Conservation (phyloP, 306 rosid species). For the Sicyos edulis region DNA sequence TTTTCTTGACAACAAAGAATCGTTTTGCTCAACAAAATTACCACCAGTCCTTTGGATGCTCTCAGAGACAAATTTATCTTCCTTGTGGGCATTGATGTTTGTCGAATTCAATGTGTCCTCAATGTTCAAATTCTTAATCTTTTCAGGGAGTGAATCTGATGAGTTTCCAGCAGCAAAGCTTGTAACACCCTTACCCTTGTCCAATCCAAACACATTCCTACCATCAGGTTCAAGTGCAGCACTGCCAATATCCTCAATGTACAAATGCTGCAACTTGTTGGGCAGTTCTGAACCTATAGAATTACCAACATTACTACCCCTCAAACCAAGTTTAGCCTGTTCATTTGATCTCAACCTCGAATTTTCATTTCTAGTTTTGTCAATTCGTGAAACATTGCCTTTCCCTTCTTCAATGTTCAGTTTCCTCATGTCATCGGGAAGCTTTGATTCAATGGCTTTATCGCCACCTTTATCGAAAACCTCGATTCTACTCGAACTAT, state of each 20-base stretch:
- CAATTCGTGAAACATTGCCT: slow-evolving; percentile 18
- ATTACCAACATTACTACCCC: slow-evolving; percentile 21
- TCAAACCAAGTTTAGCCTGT: slow-evolving; percentile 21
- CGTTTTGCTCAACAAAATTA: slow-evolving; percentile 30
- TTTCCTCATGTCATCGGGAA: slow-evolving; percentile 45
- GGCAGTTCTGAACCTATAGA: slow-evolving; percentile 42
- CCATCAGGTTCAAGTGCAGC: slow-evolving; percentile 16
- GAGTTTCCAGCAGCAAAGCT: slow-evolving; percentile 27
- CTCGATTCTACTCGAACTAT: slow-evolving; percentile 12
- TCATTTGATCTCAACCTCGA: slow-evolving; percentile 25
- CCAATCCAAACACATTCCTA: slow-evolving; percentile 25
- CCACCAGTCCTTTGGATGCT: slow-evolving; percentile 19
- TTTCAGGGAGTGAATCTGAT: slow-evolving; percentile 31
- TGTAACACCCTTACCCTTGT: slow-evolving; percentile 18
- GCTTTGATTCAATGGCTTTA: slow-evolving; percentile 28
- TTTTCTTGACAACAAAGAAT: slow-evolving; percentile 30
- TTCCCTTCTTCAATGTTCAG: slow-evolving; percentile 41
- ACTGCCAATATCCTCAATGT: slow-evolving; percentile 28
- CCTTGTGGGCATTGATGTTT: slow-evolving; percentile 19
- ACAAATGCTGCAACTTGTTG: slow-evolving; percentile 51
- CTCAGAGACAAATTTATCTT: slow-evolving; percentile 15
- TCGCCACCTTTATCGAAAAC: slow-evolving; percentile 6
- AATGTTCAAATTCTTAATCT: slow-evolving; percentile 53
- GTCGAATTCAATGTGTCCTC: slow-evolving; percentile 25
- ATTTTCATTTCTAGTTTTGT: slow-evolving; percentile 23